Evolutionary conservation across 768 basidiomycete genomes (phyloP).

Genomic region (Tylopilus sp.): DNA sequence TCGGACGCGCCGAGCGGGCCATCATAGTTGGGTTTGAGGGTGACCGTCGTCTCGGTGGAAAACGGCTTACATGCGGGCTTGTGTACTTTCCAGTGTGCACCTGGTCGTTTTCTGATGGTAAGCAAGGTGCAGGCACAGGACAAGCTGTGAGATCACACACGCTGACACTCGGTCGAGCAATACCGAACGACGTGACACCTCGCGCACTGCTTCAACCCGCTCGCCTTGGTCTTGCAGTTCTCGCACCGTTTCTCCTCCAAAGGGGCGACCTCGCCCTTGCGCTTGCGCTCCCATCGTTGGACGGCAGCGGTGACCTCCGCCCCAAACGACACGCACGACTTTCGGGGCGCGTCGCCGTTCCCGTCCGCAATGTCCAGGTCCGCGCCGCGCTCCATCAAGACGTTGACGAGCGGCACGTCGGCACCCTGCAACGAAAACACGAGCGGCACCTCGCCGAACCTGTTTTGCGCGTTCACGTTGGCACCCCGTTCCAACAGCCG

Average conservation of each 20-base stretch:
- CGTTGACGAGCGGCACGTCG: constrained; percentile 34
- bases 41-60: constrained; percentile 39
- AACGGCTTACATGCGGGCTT: constrained; percentile 48
- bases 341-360: constrained; percentile 36
- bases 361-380: constrained; percentile 39
- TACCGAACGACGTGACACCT: constrained; percentile 47
- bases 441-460: constrained; percentile 46
- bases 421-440: constrained; percentile 34
- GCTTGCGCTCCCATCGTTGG: constrained; percentile 45
- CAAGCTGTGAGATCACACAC: constrained; percentile 31
- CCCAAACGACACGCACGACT: constrained; percentile 35
- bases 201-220: constrained; percentile 40
- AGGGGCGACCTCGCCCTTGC: constrained; percentile 41
- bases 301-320: constrained; percentile 43
- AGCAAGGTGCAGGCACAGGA: neutral
- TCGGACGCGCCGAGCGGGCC: constrained; percentile 1
- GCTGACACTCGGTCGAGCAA: constrained; percentile 54
- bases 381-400: constrained; percentile 50
- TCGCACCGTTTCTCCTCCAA: constrained; percentile 45
- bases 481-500: constrained; percentile 45
- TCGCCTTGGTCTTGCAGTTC: constrained; percentile 29
- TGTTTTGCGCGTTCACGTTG: constrained; percentile 46
- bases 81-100: constrained; percentile 45
- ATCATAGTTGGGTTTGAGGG: constrained; percentile 43
- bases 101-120: constrained; percentile 25